Evolutionary conservation across 176 grass and related monocot genomes (phyloP).

Genomic region (Typha latifolia): DNA sequence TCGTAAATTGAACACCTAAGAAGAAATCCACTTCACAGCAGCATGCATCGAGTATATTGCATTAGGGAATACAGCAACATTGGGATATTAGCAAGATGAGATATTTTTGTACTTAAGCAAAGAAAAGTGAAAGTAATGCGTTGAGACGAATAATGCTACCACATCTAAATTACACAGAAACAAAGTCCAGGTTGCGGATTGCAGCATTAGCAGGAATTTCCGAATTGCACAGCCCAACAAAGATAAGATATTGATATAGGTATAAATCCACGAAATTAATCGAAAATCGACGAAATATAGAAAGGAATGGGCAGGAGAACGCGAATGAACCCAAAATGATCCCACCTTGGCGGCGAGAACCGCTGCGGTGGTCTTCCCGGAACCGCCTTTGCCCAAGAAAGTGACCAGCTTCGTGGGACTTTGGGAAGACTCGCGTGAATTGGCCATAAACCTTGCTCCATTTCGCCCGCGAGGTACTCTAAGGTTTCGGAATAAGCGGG

Average conservation of each 20-base stretch:
- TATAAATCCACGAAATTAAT: not conserved
- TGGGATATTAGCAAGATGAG: not conserved
- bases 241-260: no score
- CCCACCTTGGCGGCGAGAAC: constrained; percentile 60
- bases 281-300: not conserved
- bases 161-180: not conserved
- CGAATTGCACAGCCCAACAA: no score
- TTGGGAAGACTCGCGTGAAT: constrained; percentile 9
- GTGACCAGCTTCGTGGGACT: constrained; percentile 58
- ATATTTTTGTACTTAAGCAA: not conserved
- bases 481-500: not conserved
- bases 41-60: no score
- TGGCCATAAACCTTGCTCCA: constrained; percentile 11
- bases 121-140: not conserved
- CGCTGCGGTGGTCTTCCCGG: constrained; percentile 82
- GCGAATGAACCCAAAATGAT: not conserved
- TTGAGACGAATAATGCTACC: not conserved
- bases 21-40: no score
- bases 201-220: no score
- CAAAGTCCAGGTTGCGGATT: not conserved
- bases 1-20: no score
- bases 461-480: not conserved
- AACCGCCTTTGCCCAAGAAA: constrained; percentile 84
- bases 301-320: not conserved
- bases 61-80: no score